phyloP scores from a whole-genome alignment of 371 early-diverging fungal species.

The Syncephalis plumigaleata region DNA sequence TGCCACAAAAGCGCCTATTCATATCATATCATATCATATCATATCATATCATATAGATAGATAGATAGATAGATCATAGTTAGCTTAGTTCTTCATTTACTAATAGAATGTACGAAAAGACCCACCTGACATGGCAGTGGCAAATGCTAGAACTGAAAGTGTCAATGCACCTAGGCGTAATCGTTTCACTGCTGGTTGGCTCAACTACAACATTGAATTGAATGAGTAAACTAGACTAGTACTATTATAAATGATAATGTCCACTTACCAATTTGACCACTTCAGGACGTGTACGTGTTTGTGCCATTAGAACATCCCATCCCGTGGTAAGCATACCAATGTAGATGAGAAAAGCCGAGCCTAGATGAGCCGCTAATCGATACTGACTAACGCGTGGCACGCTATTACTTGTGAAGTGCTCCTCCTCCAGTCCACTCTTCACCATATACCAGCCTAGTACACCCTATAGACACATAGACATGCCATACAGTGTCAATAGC shows the following conservation, averaged over 20 bases:
- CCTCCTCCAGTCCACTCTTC: slow-evolving; percentile 69
- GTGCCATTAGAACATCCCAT: slow-evolving; percentile 37
- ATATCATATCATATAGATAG: background rate
- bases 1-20: slow-evolving; percentile 73
- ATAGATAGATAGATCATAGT: slow-evolving; percentile 4
- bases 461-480: slow-evolving; percentile 28
- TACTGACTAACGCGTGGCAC: slow-evolving; percentile 89
- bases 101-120: background rate
- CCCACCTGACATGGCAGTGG: slow-evolving; percentile 74
- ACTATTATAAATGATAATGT: background rate
- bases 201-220: background rate
- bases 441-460: slow-evolving; percentile 98
- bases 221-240: background rate
- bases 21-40: too few relatives aligned
- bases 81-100: too few relatives aligned
- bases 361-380: slow-evolving; percentile 83
- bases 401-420: slow-evolving; percentile 58
- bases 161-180: slow-evolving; percentile 40
- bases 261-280: background rate
- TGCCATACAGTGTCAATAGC: background rate
- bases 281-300: background rate
- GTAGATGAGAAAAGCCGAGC: slow-evolving; percentile 79
- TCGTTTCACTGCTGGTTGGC: slow-evolving; percentile 14
- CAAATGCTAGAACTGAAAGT: slow-evolving; percentile 46
- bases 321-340: slow-evolving; percentile 59